Evolutionary conservation across 495 filamentous ascomycete genomes (phyloP).

Genomic region (Xylaria castorea): DNA sequence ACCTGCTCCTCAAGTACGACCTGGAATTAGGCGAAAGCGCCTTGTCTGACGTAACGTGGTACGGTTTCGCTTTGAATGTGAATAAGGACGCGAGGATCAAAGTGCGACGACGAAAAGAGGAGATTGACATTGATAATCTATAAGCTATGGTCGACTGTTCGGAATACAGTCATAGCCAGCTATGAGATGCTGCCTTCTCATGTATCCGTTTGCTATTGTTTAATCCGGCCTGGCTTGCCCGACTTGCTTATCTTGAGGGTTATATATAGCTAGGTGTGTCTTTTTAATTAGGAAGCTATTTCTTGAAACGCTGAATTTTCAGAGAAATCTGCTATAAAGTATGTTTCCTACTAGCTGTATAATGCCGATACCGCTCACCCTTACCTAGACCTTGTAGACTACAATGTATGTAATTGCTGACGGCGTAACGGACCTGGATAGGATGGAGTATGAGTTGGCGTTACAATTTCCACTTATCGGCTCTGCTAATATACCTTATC

Average conservation of each 20-base stretch:
- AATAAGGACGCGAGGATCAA: conserved; percentile 9
- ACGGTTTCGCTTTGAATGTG: conserved; percentile 6
- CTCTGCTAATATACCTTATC: not conserved
- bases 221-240: not conserved
- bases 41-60: not conserved
- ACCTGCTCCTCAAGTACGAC: conserved; percentile 52
- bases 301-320: not conserved
- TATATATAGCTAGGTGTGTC: not conserved
- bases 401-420: not conserved
- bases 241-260: not conserved
- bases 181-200: not conserved
- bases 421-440: not conserved
- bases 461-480: not conserved
- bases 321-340: not conserved
- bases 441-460: not conserved
- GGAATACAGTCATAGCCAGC: not conserved
- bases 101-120: conserved; percentile 17
- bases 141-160: not conserved
- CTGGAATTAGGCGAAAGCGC: conserved; percentile 34
- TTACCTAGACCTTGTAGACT: not conserved
- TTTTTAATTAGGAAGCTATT: not conserved
- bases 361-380: not conserved
- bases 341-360: not conserved
- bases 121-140: conserved; percentile 20
- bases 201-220: not conserved